These are phyloP conservation scores for Aspergillus fijiensis DNA, from an alignment of 2,329 filamentous ascomycete species.

Conservation along the genomic window DNA sequence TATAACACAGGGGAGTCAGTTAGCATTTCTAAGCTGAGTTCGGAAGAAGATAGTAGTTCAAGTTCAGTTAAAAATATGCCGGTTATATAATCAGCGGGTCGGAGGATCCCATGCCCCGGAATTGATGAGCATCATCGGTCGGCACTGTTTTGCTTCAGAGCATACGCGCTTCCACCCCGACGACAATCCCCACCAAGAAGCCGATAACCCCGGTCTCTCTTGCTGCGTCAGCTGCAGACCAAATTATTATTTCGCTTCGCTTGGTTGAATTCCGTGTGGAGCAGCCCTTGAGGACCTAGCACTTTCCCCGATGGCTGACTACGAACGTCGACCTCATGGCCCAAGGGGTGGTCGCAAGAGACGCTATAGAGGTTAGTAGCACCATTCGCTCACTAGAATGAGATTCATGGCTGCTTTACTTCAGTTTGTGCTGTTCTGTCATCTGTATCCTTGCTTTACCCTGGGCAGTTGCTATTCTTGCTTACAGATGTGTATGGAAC, in stretches of 20 bases:
- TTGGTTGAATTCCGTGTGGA: background rate
- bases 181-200: conserved; percentile 4
- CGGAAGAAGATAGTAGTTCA: no score
- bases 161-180: conserved; percentile 12
- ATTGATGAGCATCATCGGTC: conserved; percentile 1
- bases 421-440: background rate
- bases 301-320: conserved; percentile 50
- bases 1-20: no score
- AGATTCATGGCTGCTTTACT: background rate
- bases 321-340: conserved; percentile 56
- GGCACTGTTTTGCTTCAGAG: conserved; percentile 19
- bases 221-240: background rate
- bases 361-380: conserved; percentile 68
- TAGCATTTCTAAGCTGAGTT: no score
- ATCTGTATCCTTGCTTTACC: background rate
- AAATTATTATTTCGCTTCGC: background rate
- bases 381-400: background rate
- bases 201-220: conserved; percentile 7
- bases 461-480: background rate
- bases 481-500: conserved; percentile 3
- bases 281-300: background rate
- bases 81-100: conserved; percentile 24
- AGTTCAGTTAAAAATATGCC: background rate
- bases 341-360: conserved; percentile 64
- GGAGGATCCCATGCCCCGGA: conserved; percentile 19